phyloP scores from a whole-genome alignment of 2,329 filamentous ascomycete species.

The Diaporthe sp. region DNA sequence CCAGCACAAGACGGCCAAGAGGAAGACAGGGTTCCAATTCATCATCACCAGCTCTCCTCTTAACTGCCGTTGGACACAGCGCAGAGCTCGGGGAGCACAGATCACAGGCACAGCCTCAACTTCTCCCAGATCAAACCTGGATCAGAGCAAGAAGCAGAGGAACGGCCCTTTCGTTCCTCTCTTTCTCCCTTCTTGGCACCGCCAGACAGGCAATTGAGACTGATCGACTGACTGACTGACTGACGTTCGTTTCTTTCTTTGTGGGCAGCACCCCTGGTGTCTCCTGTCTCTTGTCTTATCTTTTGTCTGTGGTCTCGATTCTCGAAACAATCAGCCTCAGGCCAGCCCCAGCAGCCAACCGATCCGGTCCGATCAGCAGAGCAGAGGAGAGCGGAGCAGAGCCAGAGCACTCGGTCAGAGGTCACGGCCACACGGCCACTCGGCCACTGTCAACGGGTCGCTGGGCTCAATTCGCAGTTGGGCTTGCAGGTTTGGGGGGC shows the following conservation, averaged over 20 bases:
- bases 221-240: not conserved
- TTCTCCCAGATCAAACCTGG: not conserved
- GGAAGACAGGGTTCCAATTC: not conserved
- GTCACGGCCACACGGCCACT: not conserved
- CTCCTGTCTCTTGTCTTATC: not conserved
- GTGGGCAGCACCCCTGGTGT: not conserved
- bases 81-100: not conserved
- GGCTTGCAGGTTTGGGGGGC: not conserved
- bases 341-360: constrained; percentile 15
- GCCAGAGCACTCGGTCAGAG: not conserved
- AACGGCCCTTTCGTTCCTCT: not conserved
- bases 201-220: constrained; percentile 6
- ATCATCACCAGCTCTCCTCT: not conserved
- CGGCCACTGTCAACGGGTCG: not conserved
- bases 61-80: constrained; percentile 10
- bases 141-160: not conserved
- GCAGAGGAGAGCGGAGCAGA: not conserved
- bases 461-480: not conserved
- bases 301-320: constrained; percentile 12
- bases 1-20: constrained; percentile 13
- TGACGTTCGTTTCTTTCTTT: not conserved
- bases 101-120: constrained; percentile 13
- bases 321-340: constrained; percentile 30
- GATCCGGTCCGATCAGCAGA: constrained; percentile 26
- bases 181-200: not conserved